These are phyloP conservation scores for Meredithiella fracta DNA, from an alignment of 2,329 filamentous ascomycete genomes.

Conservation along the genomic window DNA sequence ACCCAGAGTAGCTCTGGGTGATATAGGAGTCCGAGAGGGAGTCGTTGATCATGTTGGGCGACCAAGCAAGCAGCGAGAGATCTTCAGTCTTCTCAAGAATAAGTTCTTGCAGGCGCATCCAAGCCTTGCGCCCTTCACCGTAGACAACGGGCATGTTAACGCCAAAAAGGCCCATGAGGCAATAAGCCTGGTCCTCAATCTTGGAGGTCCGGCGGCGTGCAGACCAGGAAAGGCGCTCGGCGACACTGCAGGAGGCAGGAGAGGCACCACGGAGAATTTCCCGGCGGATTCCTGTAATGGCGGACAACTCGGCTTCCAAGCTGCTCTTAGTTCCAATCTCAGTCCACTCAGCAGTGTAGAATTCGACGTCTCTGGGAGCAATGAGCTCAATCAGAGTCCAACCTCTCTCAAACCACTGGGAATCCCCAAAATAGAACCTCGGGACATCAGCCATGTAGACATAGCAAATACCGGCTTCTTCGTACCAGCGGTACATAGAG, in stretches of 20 bases:
- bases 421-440: constrained; percentile 15
- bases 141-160: constrained; percentile 21
- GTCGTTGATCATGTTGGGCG: constrained; percentile 8
- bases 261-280: constrained; percentile 15
- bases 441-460: constrained; percentile 18
- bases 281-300: constrained; percentile 17
- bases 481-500: constrained; percentile 19
- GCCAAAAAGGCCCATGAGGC: constrained; percentile 19
- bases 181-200: constrained; percentile 20
- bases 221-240: constrained; percentile 19
- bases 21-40: background rate
- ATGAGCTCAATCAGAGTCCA: constrained; percentile 22
- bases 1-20: constrained; percentile 3
- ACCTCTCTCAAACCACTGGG: constrained; percentile 18
- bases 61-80: constrained; percentile 22
- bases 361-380: constrained; percentile 18
- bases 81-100: constrained; percentile 22
- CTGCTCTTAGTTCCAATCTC: constrained; percentile 18
- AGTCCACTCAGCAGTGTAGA: constrained; percentile 19
- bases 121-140: constrained; percentile 20
- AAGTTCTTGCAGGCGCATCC: constrained; percentile 22
- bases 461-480: constrained; percentile 18
- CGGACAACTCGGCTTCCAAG: constrained; percentile 15
- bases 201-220: constrained; percentile 18
- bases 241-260: constrained; percentile 12